Evolutionary conservation across 2,329 filamentous ascomycete genomes (phyloP).

Genomic region (Apiospora marii): DNA sequence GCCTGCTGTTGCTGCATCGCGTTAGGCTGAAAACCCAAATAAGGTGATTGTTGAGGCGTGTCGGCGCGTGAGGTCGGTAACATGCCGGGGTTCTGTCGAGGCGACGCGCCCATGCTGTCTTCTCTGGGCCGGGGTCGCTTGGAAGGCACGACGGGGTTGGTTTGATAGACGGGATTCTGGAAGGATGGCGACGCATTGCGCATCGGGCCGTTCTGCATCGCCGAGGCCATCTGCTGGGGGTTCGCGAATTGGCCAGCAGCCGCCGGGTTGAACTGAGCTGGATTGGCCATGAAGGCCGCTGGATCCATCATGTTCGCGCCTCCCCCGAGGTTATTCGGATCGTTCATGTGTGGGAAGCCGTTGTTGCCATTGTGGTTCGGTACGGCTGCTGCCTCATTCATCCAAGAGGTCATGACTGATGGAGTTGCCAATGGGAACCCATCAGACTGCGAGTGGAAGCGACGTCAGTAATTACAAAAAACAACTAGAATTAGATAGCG

Average conservation of each 20-base stretch:
- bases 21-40: conserved; percentile 70
- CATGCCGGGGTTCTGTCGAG: conserved; percentile 76
- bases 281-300: conserved; percentile 67
- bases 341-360: conserved; percentile 70
- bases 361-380: conserved; percentile 75
- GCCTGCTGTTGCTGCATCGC: conserved; percentile 65
- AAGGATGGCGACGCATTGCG: conserved; percentile 85
- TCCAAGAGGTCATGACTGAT: conserved; percentile 75
- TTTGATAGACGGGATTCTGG: conserved; percentile 81
- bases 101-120: conserved; percentile 85
- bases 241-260: conserved; percentile 61
- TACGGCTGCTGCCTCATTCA: conserved; percentile 71
- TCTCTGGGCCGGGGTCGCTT: conserved; percentile 85
- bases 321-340: conserved; percentile 59
- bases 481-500: conserved; percentile 34
- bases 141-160: conserved; percentile 85
- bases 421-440: conserved; percentile 55
- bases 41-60: conserved; percentile 83
- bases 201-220: conserved; percentile 83
- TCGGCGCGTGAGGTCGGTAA: conserved; percentile 87
- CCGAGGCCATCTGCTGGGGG: conserved; percentile 61
- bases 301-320: conserved; percentile 67
- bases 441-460: conserved; percentile 53
- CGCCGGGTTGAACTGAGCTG: conserved; percentile 66
- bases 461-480: conserved; percentile 51